A percentile compares a stretch with the other conserved stretches of the same genome.
These are phyloP conservation scores for Corchorus olitorius DNA, from an alignment of 345 rosid genomes.

Conservation along the genomic window DNA sequence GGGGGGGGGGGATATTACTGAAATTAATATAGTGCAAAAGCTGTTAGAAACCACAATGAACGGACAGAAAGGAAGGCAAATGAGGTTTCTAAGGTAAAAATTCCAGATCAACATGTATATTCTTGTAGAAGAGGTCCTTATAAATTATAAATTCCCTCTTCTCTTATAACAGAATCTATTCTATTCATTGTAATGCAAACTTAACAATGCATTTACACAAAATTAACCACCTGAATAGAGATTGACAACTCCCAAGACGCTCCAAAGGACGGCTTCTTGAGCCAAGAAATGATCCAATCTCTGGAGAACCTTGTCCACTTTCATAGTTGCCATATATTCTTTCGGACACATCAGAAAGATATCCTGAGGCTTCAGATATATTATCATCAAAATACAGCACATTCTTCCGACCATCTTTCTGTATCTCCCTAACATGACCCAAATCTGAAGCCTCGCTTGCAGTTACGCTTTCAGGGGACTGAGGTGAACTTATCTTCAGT, in stretches of 20 bases:
- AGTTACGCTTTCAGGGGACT: constrained; percentile 61
- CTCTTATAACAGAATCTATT: not conserved
- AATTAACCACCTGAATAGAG: constrained; percentile 68
- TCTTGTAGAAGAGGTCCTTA: not conserved
- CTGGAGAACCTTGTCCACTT: constrained; percentile 71
- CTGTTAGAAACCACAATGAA: not conserved
- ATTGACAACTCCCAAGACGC: constrained; percentile 70
- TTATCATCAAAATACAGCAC: constrained; percentile 53
- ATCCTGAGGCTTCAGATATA: constrained; percentile 69
- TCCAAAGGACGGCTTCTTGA: constrained; percentile 51
- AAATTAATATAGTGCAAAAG: constrained; percentile 23
- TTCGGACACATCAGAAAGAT: constrained; percentile 54
- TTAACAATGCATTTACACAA: constrained; percentile 8
- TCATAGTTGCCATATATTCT: constrained; percentile 51
- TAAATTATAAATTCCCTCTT: not conserved
- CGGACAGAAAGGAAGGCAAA: not conserved
- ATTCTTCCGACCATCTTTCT: constrained; percentile 58
- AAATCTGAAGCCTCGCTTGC: constrained; percentile 73
- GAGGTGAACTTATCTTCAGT: constrained; percentile 53
- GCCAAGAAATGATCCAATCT: constrained; percentile 39
- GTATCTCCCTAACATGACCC: constrained; percentile 57
- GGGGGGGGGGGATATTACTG: constrained; percentile 26
- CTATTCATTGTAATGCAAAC: not conserved
- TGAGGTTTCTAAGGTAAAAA: constrained; percentile 13
- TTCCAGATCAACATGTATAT: not conserved